Percentiles rank a stretch among this genome's conserved stretches.
Conservation (phyloP, 176 grass and related monocot genomes). For the Echinochloa phyllopogon region DNA sequence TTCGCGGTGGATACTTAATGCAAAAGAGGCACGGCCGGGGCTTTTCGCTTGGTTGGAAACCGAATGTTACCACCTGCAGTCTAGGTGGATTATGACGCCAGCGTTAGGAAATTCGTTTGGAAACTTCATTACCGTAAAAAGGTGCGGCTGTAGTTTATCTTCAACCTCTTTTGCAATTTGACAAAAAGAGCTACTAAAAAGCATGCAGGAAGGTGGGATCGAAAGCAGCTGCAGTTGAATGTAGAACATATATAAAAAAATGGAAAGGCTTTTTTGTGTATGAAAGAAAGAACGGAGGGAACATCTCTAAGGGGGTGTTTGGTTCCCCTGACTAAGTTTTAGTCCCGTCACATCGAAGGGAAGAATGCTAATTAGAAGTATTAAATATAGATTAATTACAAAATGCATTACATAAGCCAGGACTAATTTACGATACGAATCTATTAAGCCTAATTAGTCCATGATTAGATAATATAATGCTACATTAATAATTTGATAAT, state of each 20-base stretch:
- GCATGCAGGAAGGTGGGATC: neutral
- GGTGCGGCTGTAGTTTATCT: neutral
- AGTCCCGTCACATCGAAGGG: too few species aligned
- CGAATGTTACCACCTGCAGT: neutral
- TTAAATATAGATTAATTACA: too few species aligned
- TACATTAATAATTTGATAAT: too few species aligned
- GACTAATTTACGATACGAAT: too few species aligned
- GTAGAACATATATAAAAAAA: neutral
- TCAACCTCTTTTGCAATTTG: neutral
- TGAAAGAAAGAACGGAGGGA: neutral
- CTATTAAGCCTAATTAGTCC: too few species aligned
- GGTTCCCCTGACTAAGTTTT: too few species aligned
- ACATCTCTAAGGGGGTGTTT: too few species aligned
- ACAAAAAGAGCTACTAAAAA: neutral
- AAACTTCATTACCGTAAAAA: neutral
- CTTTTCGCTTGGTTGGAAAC: neutral
- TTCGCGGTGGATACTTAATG: neutral
- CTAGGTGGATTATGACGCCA: neutral
- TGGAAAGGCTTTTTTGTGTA: neutral
- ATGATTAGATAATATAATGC: too few species aligned
- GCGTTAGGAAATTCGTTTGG: conserved; percentile 1
- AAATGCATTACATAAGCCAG: too few species aligned
- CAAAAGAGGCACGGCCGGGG: neutral
- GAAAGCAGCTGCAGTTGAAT: neutral
- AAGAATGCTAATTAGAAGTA: too few species aligned